Percentiles rank a stretch among this genome's conserved stretches.
Evolutionary conservation across 2,329 filamentous ascomycete species (phyloP).

Genomic region (Zymoseptoria crescenta): DNA sequence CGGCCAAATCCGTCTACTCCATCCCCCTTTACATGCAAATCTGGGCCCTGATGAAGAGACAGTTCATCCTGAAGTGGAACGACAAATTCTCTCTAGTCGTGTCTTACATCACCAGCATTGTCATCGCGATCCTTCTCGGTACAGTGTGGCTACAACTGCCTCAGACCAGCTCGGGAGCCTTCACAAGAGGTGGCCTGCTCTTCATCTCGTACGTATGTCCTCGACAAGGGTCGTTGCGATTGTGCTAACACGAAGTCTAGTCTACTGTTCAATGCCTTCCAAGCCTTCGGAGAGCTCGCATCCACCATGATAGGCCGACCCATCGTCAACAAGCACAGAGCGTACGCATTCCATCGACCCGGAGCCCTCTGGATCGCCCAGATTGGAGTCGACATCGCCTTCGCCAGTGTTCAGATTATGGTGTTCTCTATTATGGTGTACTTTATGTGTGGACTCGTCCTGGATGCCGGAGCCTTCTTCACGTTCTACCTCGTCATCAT

Average conservation of each 20-base stretch:
- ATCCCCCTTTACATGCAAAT: slow-evolving; percentile 77
- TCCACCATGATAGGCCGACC: slow-evolving; percentile 67
- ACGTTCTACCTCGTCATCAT: slow-evolving; percentile 55
- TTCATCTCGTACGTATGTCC: slow-evolving; percentile 53
- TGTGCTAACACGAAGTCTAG: not conserved
- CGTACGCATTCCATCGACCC: slow-evolving; percentile 74
- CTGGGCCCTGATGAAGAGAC: slow-evolving; percentile 74
- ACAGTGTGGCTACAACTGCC: slow-evolving; percentile 69
- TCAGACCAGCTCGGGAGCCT: slow-evolving; percentile 58
- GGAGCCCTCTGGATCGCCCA: slow-evolving; percentile 78
- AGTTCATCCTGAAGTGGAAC: slow-evolving; percentile 79
- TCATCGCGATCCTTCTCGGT: slow-evolving; percentile 71
- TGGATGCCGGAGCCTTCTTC: slow-evolving; percentile 70
- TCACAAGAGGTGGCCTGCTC: slow-evolving; percentile 72
- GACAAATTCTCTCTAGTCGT: slow-evolving; percentile 71
- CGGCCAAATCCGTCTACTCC: slow-evolving; percentile 68
- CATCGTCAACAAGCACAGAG: slow-evolving; percentile 76
- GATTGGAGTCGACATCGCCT: slow-evolving; percentile 65
- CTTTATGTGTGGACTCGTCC: slow-evolving; percentile 64
- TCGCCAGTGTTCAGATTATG: slow-evolving; percentile 62
- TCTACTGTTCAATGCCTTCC: slow-evolving; percentile 79
- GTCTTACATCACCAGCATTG: slow-evolving; percentile 62
- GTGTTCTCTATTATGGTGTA: slow-evolving; percentile 70
- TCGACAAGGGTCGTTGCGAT: not conserved
- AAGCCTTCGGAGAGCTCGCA: slow-evolving; percentile 70